Conservation (phyloP, 139 green algal genomes). For the Chlorella sorokiniana region DNA sequence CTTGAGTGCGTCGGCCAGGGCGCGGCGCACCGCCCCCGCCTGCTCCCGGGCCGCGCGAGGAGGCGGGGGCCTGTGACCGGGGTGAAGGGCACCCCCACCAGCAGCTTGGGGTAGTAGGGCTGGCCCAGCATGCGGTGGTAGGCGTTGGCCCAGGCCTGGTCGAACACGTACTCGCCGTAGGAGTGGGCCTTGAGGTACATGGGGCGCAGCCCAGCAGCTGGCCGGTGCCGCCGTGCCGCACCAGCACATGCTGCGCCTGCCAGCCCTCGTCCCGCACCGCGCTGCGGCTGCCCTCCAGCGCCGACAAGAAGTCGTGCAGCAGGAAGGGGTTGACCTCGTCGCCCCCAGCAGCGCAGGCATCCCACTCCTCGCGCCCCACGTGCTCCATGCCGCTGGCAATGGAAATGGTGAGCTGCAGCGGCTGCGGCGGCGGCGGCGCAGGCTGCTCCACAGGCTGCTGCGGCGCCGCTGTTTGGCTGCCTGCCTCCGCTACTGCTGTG, state of each 20-base stretch:
- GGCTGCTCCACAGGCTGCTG: neutral
- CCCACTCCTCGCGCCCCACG: constrained; percentile 65
- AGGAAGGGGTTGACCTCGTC: constrained; percentile 81
- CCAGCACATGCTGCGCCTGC: constrained; percentile 72
- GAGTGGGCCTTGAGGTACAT: constrained; percentile 78
- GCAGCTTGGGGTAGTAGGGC: constrained; percentile 93
- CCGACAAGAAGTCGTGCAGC: constrained; percentile 65
- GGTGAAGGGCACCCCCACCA: constrained; percentile 91
- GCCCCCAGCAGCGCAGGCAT: constrained; percentile 52
- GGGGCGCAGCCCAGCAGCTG: constrained; percentile 65
- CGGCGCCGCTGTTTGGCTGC: neutral
- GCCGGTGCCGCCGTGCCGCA: constrained; percentile 33
- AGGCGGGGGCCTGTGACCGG: constrained; percentile 77
- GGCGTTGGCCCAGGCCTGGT: constrained; percentile 70
- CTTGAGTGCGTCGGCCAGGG: constrained; percentile 50
- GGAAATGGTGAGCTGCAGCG: constrained; percentile 1
- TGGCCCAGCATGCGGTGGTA: constrained; percentile 37
- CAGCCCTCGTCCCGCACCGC: constrained; percentile 70
- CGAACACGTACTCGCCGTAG: constrained; percentile 89
- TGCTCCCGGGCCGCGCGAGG: constrained; percentile 47
- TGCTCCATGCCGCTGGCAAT: constrained; percentile 37
- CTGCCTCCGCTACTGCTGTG: neutral
- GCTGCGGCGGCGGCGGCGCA: neutral
- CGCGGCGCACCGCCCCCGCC: constrained; percentile 40
- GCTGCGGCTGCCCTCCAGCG: constrained; percentile 66